A percentile compares a stretch with the other conserved stretches of the same genome.
Evolutionary conservation across 192 early-diverging fungal genomes (phyloP).

Genomic region (Backusella macrospora): DNA sequence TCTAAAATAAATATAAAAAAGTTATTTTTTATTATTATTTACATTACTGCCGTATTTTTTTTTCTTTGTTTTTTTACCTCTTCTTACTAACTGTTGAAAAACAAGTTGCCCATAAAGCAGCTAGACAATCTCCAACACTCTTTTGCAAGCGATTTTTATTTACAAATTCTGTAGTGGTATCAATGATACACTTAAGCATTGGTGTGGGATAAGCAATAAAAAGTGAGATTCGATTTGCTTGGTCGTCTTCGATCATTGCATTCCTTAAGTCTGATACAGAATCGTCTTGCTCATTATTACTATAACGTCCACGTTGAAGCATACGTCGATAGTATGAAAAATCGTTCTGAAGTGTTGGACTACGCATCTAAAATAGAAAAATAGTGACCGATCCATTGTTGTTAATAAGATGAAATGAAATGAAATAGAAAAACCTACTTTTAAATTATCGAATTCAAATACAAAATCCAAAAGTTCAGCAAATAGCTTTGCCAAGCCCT

Average conservation of each 20-base stretch:
- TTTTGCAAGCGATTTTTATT: constrained; percentile 46
- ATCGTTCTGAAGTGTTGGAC: constrained; percentile 84
- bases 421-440: constrained; percentile 56
- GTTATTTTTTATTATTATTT: background rate
- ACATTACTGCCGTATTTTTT: background rate
- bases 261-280: constrained; percentile 53
- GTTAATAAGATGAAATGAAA: background rate
- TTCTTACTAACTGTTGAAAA: constrained; percentile 79
- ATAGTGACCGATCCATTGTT: background rate
- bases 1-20: constrained; percentile 36
- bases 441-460: constrained; percentile 91
- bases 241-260: constrained; percentile 76
- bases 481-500: constrained; percentile 78
- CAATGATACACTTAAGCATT: constrained; percentile 87
- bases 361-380: constrained; percentile 34
- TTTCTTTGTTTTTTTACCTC: constrained; percentile 32
- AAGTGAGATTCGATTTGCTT: constrained; percentile 93
- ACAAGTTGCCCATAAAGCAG: constrained; percentile 77
- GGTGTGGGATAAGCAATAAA: constrained; percentile 97
- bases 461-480: constrained; percentile 87
- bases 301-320: constrained; percentile 68
- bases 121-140: constrained; percentile 70
- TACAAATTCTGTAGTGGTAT: constrained; percentile 74
- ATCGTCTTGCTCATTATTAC: background rate
- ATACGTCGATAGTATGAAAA: constrained; percentile 97